Evolutionary conservation across 805 yeast genomes (phyloP).

Genomic region (Barnettozyma californica): DNA sequence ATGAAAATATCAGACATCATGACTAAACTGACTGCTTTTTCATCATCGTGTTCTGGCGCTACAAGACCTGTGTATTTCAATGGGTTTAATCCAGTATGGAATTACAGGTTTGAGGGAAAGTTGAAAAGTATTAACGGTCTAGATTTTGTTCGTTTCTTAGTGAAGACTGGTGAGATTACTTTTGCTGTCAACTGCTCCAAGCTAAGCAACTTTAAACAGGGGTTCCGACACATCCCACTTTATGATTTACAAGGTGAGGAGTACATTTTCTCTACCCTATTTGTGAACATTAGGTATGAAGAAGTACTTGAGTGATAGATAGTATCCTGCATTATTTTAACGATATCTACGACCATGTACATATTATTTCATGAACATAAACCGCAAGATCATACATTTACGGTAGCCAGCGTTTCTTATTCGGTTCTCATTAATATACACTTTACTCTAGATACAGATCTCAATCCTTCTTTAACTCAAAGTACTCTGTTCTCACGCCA

Average conservation of each 20-base stretch:
- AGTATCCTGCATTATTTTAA: neutral
- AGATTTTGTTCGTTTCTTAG: constrained; percentile 50
- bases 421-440: neutral
- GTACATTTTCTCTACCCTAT: constrained; percentile 52
- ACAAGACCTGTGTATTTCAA: constrained; percentile 46
- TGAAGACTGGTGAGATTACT: constrained; percentile 37
- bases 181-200: constrained; percentile 61
- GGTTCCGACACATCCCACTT: constrained; percentile 78
- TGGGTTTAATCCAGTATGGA: constrained; percentile 90
- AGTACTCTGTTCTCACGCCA: constrained; percentile 80
- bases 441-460: neutral
- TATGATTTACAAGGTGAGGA: constrained; percentile 80
- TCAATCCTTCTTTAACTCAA: constrained; percentile 83
- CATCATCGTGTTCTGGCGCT: constrained; percentile 3
- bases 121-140: constrained; percentile 38
- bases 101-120: constrained; percentile 41
- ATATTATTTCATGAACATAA: neutral
- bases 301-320: neutral
- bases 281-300: constrained; percentile 31
- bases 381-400: neutral
- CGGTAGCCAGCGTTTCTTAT: neutral
- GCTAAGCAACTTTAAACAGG: constrained; percentile 59
- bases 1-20: constrained; percentile 11
- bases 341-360: neutral
- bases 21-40: constrained; percentile 1